Conservation (phyloP, 495 filamentous ascomycete species). For the Lasiosphaeris hirsuta region DNA sequence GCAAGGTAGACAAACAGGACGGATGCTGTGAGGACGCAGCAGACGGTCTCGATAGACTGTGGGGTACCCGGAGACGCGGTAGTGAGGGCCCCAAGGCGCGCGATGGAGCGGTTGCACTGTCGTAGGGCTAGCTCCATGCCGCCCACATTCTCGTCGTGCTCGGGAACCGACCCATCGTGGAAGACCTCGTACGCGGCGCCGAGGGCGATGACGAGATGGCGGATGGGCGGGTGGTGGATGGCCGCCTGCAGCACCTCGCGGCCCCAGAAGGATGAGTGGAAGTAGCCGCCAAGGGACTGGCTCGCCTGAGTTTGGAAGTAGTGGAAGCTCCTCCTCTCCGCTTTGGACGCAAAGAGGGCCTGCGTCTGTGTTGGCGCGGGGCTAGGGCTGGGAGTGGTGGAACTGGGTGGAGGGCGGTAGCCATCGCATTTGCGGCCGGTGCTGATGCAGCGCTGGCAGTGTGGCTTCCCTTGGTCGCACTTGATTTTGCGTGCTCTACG, state of each 20-base stretch:
- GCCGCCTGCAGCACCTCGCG: slow-evolving; percentile 23
- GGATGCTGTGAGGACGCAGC: slow-evolving; percentile 16
- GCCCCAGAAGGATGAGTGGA: slow-evolving; percentile 19
- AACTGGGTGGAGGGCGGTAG: slow-evolving; percentile 14
- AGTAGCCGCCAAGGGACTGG: slow-evolving; percentile 15
- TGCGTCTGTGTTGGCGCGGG: neutral
- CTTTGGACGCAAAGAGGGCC: slow-evolving; percentile 13
- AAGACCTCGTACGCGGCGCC: slow-evolving; percentile 20
- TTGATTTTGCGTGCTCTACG: slow-evolving; percentile 50
- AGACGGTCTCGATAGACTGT: slow-evolving; percentile 10
- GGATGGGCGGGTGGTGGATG: slow-evolving; percentile 19
- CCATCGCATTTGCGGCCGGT: slow-evolving; percentile 50
- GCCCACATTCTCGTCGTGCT: neutral
- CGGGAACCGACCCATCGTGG: neutral
- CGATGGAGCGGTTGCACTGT: slow-evolving; percentile 20
- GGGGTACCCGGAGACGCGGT: neutral
- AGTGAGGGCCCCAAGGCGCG: neutral
- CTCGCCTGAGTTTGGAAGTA: slow-evolving; percentile 17
- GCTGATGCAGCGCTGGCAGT: slow-evolving; percentile 42
- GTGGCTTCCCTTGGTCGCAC: slow-evolving; percentile 51
- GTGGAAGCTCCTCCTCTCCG: slow-evolving; percentile 20
- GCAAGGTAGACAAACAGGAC: slow-evolving; percentile 23
- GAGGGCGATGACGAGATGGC: slow-evolving; percentile 22
- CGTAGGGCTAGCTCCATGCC: slow-evolving; percentile 14
- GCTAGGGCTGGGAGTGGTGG: neutral